Base-by-base conservation (phyloP, 208 protist species). In the Crithidia brevicula region DNA sequence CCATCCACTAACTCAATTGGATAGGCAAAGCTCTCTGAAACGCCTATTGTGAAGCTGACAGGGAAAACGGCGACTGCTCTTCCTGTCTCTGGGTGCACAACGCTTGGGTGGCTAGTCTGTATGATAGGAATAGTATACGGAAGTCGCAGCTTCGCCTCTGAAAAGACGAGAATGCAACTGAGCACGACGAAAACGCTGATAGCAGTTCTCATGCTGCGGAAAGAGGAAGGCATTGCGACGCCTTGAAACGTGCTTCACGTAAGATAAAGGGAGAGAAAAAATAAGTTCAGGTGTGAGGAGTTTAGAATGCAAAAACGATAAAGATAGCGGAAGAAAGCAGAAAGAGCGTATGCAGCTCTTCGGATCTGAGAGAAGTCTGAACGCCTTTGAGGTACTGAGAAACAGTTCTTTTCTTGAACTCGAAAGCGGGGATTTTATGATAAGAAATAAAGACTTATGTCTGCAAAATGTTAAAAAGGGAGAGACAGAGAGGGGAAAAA, bases 91-190 rank as follows among this genome's bases (percentile, higher is more conserved):
- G 59, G 68, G 46, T 74, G 6, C 40, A 54, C 42, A 18, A 54
- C 68, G 27, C 20, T 18, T 10, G 40, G 9, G 18, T 67, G 68
- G 25, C 10, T 40, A 8, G 68, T 74, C 28, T 54, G 68, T 15
- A 74, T 67, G 28, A 67, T 59, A 9, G 68, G 68, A 2, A 34
- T 61, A 20, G 68, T 74, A 31, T 67, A 67, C 28, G 68, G 59
- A 7, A 34, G 42, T 3, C 49, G 59, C n/a, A 61, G 31, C 34
- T 42, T 67, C 22, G 31, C 59, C 4, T 53, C 61, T 1, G 56
- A 31, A 40, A 36, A 50, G 11, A 36, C 46, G 54, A 46, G 7
- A 6, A 60, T n/a, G 36, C 54, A 45, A 23, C 36, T 60, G 16
- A 60, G 54, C 54, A 47, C 20, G 3, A 22, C 54, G 10, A 34